Conservation (phyloP, 2,329 filamentous ascomycete genomes). For the Alternaria sp. region DNA sequence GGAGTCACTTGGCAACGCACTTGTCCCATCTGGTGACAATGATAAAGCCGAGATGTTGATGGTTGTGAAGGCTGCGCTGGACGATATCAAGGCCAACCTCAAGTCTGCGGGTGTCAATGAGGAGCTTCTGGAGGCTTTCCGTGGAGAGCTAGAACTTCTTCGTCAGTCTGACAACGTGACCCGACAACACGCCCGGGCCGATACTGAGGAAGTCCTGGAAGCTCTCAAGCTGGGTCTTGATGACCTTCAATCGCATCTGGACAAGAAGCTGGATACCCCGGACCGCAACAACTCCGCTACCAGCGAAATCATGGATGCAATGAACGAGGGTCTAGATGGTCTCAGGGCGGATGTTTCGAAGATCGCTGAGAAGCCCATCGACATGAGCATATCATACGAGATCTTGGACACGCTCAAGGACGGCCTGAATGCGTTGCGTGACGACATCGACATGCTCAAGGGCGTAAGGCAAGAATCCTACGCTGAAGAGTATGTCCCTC, state of each 20-base stretch:
- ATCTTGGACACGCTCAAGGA: conserved; percentile 85
- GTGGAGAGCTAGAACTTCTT: conserved; percentile 58
- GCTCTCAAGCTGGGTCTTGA: conserved; percentile 57
- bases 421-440: conserved; percentile 76
- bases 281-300: conserved; percentile 62
- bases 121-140: conserved; percentile 61
- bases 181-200: conserved; percentile 49
- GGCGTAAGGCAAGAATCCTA: conserved; percentile 49
- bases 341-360: conserved; percentile 77
- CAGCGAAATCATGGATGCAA: conserved; percentile 65
- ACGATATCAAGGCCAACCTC: conserved; percentile 45
- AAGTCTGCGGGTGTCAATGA: conserved; percentile 47
- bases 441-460: conserved; percentile 81
- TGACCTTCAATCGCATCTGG: conserved; percentile 56
- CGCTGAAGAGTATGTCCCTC: conserved; percentile 46
- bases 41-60: conserved; percentile 53
- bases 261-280: conserved; percentile 60
- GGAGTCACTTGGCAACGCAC: conserved; percentile 49
- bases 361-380: conserved; percentile 77
- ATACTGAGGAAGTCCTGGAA: conserved; percentile 58
- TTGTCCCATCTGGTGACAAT: conserved; percentile 48
- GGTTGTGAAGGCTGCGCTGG: conserved; percentile 44
- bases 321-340: conserved; percentile 74
- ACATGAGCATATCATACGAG: conserved; percentile 85
- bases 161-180: conserved; percentile 52